A percentile compares a stretch with the other conserved stretches of the same genome.
These are phyloP conservation scores for Akanthomyces dipterigenus DNA, from an alignment of 2,329 filamentous ascomycete genomes.

Conservation along the genomic window DNA sequence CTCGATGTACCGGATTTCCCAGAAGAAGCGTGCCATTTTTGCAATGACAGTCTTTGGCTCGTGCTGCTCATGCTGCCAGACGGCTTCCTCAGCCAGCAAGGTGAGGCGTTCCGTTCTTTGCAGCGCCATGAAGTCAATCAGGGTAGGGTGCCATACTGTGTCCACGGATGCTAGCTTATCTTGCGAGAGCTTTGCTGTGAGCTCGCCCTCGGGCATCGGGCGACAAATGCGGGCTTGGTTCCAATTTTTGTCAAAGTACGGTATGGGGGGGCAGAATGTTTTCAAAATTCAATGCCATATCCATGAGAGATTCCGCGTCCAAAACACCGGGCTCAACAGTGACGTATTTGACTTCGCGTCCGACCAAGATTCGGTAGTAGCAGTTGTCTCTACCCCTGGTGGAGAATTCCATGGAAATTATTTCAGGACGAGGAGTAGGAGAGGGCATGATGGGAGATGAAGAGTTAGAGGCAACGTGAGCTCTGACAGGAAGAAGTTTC, in stretches of 20 bases:
- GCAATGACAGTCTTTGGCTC: slow-evolving; percentile 16
- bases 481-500: too few species aligned
- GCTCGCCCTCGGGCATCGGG: not conserved
- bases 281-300: not conserved
- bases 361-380: not conserved
- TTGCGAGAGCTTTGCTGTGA: slow-evolving; percentile 17
- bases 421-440: not conserved
- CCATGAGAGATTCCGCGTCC: not conserved
- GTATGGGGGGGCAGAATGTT: not conserved
- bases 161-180: slow-evolving; percentile 20
- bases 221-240: not conserved
- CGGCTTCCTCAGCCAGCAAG: slow-evolving; percentile 20
- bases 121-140: slow-evolving; percentile 21
- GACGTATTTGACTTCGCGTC: not conserved
- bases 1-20: slow-evolving; percentile 27
- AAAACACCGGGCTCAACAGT: not conserved
- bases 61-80: slow-evolving; percentile 16
- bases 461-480: too few species aligned
- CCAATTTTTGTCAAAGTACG: not conserved
- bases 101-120: slow-evolving; percentile 22
- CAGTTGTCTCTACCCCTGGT: not conserved
- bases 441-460: too few species aligned
- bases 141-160: slow-evolving; percentile 20
- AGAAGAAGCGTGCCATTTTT: slow-evolving; percentile 28
- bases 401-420: not conserved